phyloP scores from a whole-genome alignment of 2,329 filamentous ascomycete species.

The Cytospora piceae region DNA sequence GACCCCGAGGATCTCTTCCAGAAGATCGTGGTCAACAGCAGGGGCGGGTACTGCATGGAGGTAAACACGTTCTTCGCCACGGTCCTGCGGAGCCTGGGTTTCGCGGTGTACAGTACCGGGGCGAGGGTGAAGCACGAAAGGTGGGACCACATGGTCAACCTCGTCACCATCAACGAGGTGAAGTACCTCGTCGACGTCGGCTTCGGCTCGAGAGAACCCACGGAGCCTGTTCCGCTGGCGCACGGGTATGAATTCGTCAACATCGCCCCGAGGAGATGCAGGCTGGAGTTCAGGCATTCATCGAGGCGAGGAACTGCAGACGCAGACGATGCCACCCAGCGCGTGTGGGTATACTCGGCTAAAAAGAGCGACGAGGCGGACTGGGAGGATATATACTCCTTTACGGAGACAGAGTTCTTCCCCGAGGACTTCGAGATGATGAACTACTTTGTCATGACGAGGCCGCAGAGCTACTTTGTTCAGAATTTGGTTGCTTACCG shows the following conservation, averaged over 20 bases:
- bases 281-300: constrained; percentile 44
- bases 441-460: constrained; percentile 45
- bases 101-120: constrained; percentile 53
- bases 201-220: constrained; percentile 55
- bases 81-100: constrained; percentile 53
- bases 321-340: constrained; percentile 38
- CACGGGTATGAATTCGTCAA: constrained; percentile 38
- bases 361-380: constrained; percentile 37
- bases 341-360: constrained; percentile 46
- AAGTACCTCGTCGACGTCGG: constrained; percentile 62
- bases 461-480: constrained; percentile 44
- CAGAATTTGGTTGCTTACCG: constrained; percentile 43
- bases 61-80: constrained; percentile 49
- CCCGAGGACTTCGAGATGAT: constrained; percentile 52
- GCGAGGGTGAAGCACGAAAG: constrained; percentile 43
- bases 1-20: constrained; percentile 37
- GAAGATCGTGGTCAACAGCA: constrained; percentile 45
- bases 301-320: constrained; percentile 35
- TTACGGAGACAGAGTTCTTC: constrained; percentile 54
- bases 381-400: constrained; percentile 55
- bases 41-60: constrained; percentile 61
- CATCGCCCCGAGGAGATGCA: constrained; percentile 50
- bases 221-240: constrained; percentile 40
- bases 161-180: constrained; percentile 55
- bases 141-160: constrained; percentile 62